Percentiles rank a stretch among this genome's conserved stretches.
Conservation (phyloP, 768 basidiomycete genomes). For the Rossbeevera mucosa region DNA sequence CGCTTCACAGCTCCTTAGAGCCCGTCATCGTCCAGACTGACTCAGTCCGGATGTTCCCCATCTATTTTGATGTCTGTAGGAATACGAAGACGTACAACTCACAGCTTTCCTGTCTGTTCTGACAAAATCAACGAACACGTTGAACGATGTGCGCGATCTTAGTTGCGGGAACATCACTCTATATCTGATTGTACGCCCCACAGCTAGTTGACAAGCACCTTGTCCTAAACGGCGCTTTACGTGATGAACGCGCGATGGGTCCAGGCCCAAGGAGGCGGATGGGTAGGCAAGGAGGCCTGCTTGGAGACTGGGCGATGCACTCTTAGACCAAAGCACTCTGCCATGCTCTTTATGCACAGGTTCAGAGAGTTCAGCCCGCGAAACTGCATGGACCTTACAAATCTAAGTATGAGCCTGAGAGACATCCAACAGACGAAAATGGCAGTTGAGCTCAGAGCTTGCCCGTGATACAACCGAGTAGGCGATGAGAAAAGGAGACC, state of each 20-base stretch:
- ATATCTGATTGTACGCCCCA: constrained; percentile 2
- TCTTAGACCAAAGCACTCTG: constrained; percentile 20
- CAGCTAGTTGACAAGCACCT: constrained; percentile 79
- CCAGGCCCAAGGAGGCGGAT: constrained; percentile 46
- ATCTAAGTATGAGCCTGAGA: too few species aligned
- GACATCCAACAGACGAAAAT: not conserved
- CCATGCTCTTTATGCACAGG: not conserved
- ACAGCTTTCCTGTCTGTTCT: constrained; percentile 84
- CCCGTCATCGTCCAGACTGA: not conserved
- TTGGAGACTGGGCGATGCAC: constrained; percentile 56
- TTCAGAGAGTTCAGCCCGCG: not conserved
- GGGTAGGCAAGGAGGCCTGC: constrained; percentile 43
- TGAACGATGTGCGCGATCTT: constrained; percentile 76
- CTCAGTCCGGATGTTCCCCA: not conserved
- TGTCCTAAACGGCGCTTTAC: constrained; percentile 50
- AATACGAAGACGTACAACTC: constrained; percentile 93
- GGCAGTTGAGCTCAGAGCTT: not conserved
- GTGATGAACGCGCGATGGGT: constrained; percentile 48
- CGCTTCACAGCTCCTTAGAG: not conserved
- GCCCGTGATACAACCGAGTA: not conserved
- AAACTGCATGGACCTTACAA: not conserved
- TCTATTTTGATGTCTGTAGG: constrained; percentile 42
- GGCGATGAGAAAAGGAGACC: constrained; percentile 1
- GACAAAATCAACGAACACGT: constrained; percentile 80
- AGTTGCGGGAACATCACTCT: not conserved